Evolutionary conservation across 768 basidiomycete species (phyloP).

Genomic region (Boletus rubropictus): DNA sequence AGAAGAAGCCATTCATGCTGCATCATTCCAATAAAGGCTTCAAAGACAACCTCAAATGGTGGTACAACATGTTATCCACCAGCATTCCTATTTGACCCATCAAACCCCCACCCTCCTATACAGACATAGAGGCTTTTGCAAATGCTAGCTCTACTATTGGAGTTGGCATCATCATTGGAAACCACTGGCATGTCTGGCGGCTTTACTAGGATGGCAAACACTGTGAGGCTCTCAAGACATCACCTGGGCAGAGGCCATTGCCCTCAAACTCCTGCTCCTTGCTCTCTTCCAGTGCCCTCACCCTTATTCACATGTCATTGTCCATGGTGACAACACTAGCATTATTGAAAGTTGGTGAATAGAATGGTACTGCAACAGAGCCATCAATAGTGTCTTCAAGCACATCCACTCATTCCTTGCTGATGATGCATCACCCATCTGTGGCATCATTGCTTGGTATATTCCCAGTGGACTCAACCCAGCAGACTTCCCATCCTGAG

Average conservation of each 20-base stretch:
- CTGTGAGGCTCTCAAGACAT: too few relatives aligned
- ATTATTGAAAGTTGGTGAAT: neutral
- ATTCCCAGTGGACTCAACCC: neutral
- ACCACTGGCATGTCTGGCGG: too few relatives aligned
- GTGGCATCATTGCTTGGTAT: accelerated
- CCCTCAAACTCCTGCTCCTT: neutral
- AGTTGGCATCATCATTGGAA: too few relatives aligned
- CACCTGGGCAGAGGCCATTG: neutral
- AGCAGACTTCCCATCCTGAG: neutral
- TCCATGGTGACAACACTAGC: neutral
- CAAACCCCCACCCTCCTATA: too few relatives aligned
- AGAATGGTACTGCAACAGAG: neutral
- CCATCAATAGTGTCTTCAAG: neutral
- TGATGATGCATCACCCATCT: neutral
- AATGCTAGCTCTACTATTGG: too few relatives aligned
- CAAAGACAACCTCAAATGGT: too few relatives aligned
- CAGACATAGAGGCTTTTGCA: too few relatives aligned
- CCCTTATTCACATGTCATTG: neutral
- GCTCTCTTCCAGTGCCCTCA: neutral
- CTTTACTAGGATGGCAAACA: too few relatives aligned
- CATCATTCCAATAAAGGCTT: too few relatives aligned
- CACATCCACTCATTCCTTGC: neutral
- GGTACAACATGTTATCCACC: too few relatives aligned
- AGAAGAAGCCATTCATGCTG: too few relatives aligned
- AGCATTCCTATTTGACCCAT: too few relatives aligned